These are phyloP conservation scores for Bimuria novae-zelandiae DNA, from an alignment of 2,329 filamentous ascomycete species.

Conservation along the genomic window DNA sequence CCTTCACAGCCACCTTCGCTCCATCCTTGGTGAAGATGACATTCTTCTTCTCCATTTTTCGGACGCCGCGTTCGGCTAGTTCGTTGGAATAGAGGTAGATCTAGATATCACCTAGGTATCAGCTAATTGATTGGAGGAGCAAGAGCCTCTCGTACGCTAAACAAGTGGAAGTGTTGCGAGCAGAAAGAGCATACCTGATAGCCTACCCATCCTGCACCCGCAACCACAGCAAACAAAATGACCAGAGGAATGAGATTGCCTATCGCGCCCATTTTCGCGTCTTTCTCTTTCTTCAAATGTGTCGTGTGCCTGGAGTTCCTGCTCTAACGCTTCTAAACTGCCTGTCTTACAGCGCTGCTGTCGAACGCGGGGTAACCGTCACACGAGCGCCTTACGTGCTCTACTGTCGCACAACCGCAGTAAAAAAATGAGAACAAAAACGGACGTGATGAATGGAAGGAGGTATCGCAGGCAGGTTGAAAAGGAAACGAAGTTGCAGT, in stretches of 20 bases:
- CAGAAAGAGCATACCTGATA: slow-evolving; percentile 58
- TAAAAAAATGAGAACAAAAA: too few relatives aligned
- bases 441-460: not conserved
- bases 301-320: not conserved
- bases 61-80: slow-evolving; percentile 67
- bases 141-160: too few relatives aligned
- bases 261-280: slow-evolving; percentile 40
- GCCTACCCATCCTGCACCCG: slow-evolving; percentile 64
- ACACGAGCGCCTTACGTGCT: not conserved
- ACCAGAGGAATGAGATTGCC: slow-evolving; percentile 67
- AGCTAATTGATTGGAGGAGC: not conserved
- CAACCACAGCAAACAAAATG: slow-evolving; percentile 64
- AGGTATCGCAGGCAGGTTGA: too few relatives aligned
- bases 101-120: slow-evolving; percentile 21
- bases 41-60: slow-evolving; percentile 76
- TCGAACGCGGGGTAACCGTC: not conserved
- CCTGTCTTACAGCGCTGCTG: not conserved
- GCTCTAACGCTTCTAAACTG: not conserved
- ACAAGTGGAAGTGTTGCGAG: not conserved
- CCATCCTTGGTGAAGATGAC: slow-evolving; percentile 77
- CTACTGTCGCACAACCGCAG: not conserved
- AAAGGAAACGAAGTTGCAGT: not conserved
- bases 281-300: not conserved
- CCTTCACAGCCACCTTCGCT: slow-evolving; percentile 71
- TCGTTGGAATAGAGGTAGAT: slow-evolving; percentile 71